Evolutionary conservation across 345 rosid species (phyloP).

Genomic region (Garcia nutans): DNA sequence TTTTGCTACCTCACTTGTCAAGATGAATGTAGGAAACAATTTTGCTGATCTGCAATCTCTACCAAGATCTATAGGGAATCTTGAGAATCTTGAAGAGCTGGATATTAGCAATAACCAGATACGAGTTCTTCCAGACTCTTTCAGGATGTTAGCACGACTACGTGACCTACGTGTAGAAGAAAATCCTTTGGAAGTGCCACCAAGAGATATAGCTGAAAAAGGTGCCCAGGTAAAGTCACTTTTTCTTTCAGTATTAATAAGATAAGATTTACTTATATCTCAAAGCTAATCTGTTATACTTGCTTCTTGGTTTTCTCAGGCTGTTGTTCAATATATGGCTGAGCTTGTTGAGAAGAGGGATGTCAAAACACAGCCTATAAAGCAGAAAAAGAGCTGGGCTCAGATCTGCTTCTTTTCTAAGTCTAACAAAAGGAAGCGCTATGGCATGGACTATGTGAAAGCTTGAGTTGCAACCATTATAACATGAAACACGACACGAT

Average conservation of each 20-base stretch:
- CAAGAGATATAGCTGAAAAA: slow-evolving; percentile 61
- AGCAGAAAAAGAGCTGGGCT: slow-evolving; percentile 92
- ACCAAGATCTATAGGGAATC: slow-evolving; percentile 92
- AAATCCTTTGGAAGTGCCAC: slow-evolving; percentile 92
- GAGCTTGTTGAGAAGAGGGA: slow-evolving; percentile 64
- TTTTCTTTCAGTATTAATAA: neutral
- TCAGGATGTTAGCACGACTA: slow-evolving; percentile 65
- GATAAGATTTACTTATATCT: neutral
- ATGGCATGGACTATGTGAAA: slow-evolving; percentile 61
- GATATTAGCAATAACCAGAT: slow-evolving; percentile 98
- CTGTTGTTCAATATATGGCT: slow-evolving; percentile 81
- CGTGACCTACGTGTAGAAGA: slow-evolving; percentile 64
- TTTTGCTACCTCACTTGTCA: slow-evolving; percentile 75
- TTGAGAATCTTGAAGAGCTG: slow-evolving; percentile 85
- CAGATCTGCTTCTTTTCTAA: slow-evolving; percentile 87
- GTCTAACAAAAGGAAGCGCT: slow-evolving; percentile 90
- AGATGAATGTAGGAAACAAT: slow-evolving; percentile 88
- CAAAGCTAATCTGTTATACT: neutral
- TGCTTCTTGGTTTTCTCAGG: slow-evolving; percentile 45
- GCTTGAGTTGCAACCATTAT: slow-evolving; percentile 27
- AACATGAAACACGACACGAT: slow-evolving; percentile 13
- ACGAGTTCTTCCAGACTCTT: slow-evolving; percentile 79
- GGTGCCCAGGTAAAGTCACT: slow-evolving; percentile 80
- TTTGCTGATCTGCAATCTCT: slow-evolving; percentile 79
- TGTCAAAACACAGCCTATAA: slow-evolving; percentile 48